Conservation (phyloP, 352 stramenopile species). For the Thalassiosira mediterranea region DNA sequence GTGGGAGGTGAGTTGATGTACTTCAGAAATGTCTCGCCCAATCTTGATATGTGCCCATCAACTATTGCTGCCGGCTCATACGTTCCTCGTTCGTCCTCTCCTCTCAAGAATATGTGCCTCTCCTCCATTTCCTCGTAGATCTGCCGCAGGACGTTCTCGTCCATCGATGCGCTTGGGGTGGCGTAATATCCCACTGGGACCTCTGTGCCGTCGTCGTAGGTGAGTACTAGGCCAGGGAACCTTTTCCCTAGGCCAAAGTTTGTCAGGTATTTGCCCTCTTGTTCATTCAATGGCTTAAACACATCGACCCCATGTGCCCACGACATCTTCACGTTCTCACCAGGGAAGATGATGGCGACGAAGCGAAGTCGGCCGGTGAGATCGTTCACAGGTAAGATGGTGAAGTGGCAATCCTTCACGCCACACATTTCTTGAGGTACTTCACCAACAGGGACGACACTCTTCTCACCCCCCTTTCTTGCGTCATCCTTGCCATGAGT, state of each 20-base stretch:
- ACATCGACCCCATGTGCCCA: conserved; percentile 34
- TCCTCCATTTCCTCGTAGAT: conserved; percentile 15
- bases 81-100: conserved; percentile 15
- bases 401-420: conserved; percentile 36
- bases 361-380: conserved; percentile 11
- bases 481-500: conserved; percentile 27
- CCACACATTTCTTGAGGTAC: conserved; percentile 21
- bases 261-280: neutral
- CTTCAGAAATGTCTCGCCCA: conserved; percentile 1
- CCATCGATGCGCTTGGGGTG: conserved; percentile 6
- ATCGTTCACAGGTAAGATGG: conserved; percentile 22
- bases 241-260: conserved; percentile 14
- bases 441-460: conserved; percentile 12
- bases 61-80: conserved; percentile 9
- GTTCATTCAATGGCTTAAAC: conserved; percentile 7
- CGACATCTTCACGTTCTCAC: conserved; percentile 1
- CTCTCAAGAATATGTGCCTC: conserved; percentile 1
- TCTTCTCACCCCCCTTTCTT: conserved; percentile 36
- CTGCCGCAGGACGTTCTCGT: neutral
- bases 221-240: neutral
- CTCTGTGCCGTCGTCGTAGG: conserved; percentile 5
- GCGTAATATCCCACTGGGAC: conserved; percentile 7
- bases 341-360: conserved; percentile 30
- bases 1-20: too few species aligned
- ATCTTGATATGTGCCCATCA: conserved; percentile 24